These are phyloP conservation scores for Blastocladiella emersonii DNA, from an alignment of 371 early-diverging fungal species.

Conservation along the genomic window DNA sequence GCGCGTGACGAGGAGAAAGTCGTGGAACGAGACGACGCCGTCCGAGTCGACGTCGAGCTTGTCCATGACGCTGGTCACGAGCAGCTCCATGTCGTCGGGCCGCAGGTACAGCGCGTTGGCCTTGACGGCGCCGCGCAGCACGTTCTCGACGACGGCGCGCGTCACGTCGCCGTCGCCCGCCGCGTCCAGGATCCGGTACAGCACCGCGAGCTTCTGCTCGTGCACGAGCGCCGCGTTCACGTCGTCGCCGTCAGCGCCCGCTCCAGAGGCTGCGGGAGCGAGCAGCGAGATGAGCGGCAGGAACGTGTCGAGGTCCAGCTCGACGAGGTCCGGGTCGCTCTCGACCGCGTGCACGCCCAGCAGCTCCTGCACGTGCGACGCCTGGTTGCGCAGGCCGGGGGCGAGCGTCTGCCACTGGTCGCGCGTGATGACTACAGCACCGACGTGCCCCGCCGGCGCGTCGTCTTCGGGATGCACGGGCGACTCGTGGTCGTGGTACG, in stretches of 20 bases:
- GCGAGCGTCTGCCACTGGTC: neutral
- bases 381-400: neutral
- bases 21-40: constrained; percentile 5
- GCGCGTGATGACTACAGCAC: neutral
- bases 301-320: neutral
- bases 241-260: neutral
- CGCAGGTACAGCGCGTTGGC: neutral
- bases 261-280: too few relatives aligned
- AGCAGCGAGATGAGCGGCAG: neutral
- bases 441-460: neutral
- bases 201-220: neutral
- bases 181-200: neutral
- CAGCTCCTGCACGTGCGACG: neutral
- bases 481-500: too few relatives aligned
- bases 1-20: constrained; percentile 6
- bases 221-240: neutral
- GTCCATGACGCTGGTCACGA: neutral
- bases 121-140: neutral
- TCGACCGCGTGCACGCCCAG: neutral
- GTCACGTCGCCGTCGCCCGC: neutral
- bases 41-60: constrained; percentile 4
- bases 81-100: neutral
- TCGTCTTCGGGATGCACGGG: too few relatives aligned
- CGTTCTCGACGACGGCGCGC: neutral
- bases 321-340: neutral